These are phyloP conservation scores for Schizosaccharomyces octosporus DNA, from an alignment of 805 yeast species.

Conservation along the genomic window DNA sequence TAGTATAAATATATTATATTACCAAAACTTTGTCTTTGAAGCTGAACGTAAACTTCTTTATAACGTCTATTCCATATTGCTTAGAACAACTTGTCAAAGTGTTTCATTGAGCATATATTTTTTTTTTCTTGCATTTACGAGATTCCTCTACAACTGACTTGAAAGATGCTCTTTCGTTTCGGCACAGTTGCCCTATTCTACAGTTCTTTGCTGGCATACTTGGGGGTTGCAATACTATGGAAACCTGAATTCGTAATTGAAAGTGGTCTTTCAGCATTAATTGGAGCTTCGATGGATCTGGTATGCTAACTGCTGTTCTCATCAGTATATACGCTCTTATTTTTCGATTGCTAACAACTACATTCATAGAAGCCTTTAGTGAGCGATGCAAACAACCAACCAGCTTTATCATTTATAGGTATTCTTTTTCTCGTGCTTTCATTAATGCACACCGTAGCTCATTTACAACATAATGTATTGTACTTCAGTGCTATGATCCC, in stretches of 20 bases:
- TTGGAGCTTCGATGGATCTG: not conserved
- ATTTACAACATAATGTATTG: not conserved
- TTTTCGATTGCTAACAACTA: not conserved
- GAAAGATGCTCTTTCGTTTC: not conserved
- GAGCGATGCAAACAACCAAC: not conserved
- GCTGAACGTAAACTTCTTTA: no score
- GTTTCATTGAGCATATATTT: no score
- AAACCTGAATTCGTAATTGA: not conserved
- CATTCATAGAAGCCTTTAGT: not conserved
- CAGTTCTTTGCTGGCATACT: not conserved
- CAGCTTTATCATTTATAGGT: not conserved
- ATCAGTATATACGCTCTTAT: not conserved
- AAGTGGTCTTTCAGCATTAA: not conserved
- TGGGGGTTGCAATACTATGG: not conserved
- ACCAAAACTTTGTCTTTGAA: no score
- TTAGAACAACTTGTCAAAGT: no score
- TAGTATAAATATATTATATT: no score
- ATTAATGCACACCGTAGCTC: not conserved
- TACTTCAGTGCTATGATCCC: not conserved
- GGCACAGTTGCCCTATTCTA: not conserved
- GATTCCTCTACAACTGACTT: no score
- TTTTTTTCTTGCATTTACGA: no score
- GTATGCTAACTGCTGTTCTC: not conserved
- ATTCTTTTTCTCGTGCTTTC: not conserved
- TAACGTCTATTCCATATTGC: no score